Percentiles rank a stretch among this genome's conserved stretches.
These are phyloP conservation scores for Polygonum aviculare DNA, from an alignment of 148 eudicot species.

Conservation along the genomic window DNA sequence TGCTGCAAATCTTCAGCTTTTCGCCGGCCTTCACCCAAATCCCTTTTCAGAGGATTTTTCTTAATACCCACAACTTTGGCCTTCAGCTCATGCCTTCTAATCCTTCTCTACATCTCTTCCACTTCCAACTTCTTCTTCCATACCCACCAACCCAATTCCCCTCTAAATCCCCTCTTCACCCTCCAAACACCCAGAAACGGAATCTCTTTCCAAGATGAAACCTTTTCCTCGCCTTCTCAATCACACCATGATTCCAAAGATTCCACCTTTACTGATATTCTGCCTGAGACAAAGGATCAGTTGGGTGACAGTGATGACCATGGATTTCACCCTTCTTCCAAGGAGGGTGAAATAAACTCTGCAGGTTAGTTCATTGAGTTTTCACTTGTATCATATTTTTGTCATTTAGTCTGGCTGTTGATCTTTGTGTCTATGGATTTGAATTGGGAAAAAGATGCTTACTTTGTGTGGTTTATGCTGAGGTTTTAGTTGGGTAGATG, in stretches of 20 bases:
- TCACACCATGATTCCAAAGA: neutral
- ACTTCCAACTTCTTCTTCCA: slow-evolving; percentile 4
- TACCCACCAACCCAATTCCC: neutral
- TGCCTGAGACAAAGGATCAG: neutral
- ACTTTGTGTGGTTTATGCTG: neutral
- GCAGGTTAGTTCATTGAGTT: neutral
- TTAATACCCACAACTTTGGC: slow-evolving; percentile 5
- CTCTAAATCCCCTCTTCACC: neutral
- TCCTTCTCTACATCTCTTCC: slow-evolving; percentile 2
- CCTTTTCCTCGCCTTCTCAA: neutral
- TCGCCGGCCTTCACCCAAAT: slow-evolving; percentile 3
- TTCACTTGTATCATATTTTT: neutral
- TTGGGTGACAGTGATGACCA: neutral
- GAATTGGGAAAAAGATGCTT: neutral
- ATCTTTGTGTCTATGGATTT: neutral
- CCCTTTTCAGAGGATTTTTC: neutral
- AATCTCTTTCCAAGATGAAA: neutral
- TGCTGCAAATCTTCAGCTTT: slow-evolving; percentile 8
- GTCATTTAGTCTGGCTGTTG: neutral
- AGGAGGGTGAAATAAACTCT: neutral
- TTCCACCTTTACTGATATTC: neutral
- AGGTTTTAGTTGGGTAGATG: slow-evolving; percentile 4
- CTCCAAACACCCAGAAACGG: slow-evolving; percentile 4
- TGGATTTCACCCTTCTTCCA: neutral
- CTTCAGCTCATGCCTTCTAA: neutral